phyloP scores from a whole-genome alignment of 2,329 filamentous ascomycete genomes.

The Trichoderma polysporum region DNA sequence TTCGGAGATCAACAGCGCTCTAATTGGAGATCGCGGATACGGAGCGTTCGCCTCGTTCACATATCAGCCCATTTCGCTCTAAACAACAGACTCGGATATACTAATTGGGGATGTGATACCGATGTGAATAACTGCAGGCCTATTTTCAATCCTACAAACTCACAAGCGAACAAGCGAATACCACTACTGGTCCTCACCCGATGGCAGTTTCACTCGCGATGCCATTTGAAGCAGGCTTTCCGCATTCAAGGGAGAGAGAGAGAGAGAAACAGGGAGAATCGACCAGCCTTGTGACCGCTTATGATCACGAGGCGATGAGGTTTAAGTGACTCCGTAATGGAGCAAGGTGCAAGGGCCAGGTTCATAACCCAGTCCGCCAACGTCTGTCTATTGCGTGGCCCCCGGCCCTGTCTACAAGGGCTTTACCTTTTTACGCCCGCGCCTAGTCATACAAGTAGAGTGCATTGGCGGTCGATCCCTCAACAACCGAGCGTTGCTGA shows the following conservation, averaged over 20 bases:
- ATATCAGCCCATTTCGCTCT: background rate
- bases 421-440: conserved; percentile 12
- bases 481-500: conserved; percentile 2
- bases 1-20: background rate
- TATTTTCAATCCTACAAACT: background rate
- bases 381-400: conserved; percentile 8
- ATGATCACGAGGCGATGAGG: conserved; percentile 19
- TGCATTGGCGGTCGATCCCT: conserved; percentile 22
- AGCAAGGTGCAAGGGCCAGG: conserved; percentile 12
- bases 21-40: background rate
- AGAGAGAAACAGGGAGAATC: background rate
- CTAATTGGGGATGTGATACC: background rate
- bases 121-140: background rate
- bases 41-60: background rate
- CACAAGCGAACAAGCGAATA: background rate
- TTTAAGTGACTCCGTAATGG: conserved; percentile 4
- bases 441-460: conserved; percentile 6
- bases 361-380: conserved; percentile 5
- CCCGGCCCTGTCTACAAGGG: conserved; percentile 6
- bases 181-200: background rate
- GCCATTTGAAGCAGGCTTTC: background rate
- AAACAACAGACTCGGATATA: background rate
- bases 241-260: background rate
- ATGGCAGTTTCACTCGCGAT: background rate
- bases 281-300: conserved; percentile 16